A percentile compares a stretch with the other conserved stretches of the same genome.
Conservation (phyloP, 2,329 filamentous ascomycete species). For the Trichophaea hybrida region DNA sequence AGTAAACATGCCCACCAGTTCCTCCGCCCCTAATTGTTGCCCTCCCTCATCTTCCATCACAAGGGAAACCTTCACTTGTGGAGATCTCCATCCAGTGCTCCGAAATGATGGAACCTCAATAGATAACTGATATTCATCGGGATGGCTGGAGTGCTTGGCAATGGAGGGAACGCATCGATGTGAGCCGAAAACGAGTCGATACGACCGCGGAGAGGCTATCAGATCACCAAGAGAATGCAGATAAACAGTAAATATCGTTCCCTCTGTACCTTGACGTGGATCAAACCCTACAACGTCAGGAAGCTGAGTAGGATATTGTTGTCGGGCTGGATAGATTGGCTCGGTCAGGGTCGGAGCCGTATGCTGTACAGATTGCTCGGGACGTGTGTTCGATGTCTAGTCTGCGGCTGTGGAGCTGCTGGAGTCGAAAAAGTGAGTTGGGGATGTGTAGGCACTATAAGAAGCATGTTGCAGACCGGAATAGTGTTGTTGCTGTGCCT, state of each 20-base stretch:
- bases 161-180: slow-evolving; percentile 51
- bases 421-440: slow-evolving; percentile 27
- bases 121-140: slow-evolving; percentile 57
- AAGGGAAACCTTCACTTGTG: slow-evolving; percentile 45
- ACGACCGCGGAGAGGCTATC: slow-evolving; percentile 41
- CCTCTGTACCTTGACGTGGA: slow-evolving; percentile 52
- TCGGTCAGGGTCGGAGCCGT: slow-evolving; percentile 36
- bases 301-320: slow-evolving; percentile 48
- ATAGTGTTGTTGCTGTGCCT: slow-evolving; percentile 33
- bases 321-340: slow-evolving; percentile 48
- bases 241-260: slow-evolving; percentile 58
- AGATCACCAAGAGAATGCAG: slow-evolving; percentile 64
- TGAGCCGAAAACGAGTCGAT: slow-evolving; percentile 64
- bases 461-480: slow-evolving; percentile 18
- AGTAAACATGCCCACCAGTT: slow-evolving; percentile 46
- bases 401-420: slow-evolving; percentile 33
- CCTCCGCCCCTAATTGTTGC: slow-evolving; percentile 26
- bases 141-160: slow-evolving; percentile 41
- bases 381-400: background rate
- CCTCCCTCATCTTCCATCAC: slow-evolving; percentile 45
- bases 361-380: slow-evolving; percentile 25
- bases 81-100: slow-evolving; percentile 41
- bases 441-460: slow-evolving; percentile 15
- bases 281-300: slow-evolving; percentile 55
- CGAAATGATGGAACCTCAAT: slow-evolving; percentile 55